Evolutionary conservation across 2,329 filamentous ascomycete genomes (phyloP), one percentile per base, ranked within the genome.

Genomic region (Diaporthe humulicola): DNA sequence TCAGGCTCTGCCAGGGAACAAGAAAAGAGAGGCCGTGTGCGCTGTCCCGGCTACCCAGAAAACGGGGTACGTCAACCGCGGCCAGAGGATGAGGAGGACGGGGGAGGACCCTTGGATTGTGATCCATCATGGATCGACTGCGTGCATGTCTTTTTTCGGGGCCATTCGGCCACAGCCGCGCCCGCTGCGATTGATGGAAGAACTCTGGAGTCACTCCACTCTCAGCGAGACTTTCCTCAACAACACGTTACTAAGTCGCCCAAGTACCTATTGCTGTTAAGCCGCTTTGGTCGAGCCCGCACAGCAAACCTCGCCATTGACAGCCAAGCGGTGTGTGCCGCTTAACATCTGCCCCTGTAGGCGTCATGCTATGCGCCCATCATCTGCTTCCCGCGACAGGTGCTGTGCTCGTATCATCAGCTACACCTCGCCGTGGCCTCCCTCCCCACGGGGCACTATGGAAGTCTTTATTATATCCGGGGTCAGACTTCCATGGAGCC

Each of bases 121-220:
- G 70, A 61, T 28, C 70, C 54, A 45, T 42, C 70, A 72, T 64
- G 33, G 57, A 64, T 54, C 70, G 70, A 45, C 70, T 22, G 42
- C 45, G 70, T 22, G 56, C 56, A 42, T 50, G 70, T 52, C 56
- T 30, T 72, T 52, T 64, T 61, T 48, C 70, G 57, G 70, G 70
- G n/a, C 70, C 28, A 42, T 36, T 56, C 45, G 70, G 70, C 45
- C 33, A 64, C 54, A 64, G 57, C 57, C 57, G 70, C 57, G 33
- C 42, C 52, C 52, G 28, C 45, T 74, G 60, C 73, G 40, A 76
- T 76, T 76, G 74, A 76, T 76, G 74, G 74, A 76, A 76, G 71
- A 76, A 76, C 50, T 76, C 60, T 74, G 71, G 74, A 74, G 71
- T 76, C 74, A 76, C 74, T 74, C 74, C 74, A 76, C 74, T 54